Percentiles rank a stretch among this genome's conserved stretches.
These are phyloP conservation scores for Monosporascus sp. DNA, from an alignment of 2,329 filamentous ascomycete genomes.

Conservation along the genomic window DNA sequence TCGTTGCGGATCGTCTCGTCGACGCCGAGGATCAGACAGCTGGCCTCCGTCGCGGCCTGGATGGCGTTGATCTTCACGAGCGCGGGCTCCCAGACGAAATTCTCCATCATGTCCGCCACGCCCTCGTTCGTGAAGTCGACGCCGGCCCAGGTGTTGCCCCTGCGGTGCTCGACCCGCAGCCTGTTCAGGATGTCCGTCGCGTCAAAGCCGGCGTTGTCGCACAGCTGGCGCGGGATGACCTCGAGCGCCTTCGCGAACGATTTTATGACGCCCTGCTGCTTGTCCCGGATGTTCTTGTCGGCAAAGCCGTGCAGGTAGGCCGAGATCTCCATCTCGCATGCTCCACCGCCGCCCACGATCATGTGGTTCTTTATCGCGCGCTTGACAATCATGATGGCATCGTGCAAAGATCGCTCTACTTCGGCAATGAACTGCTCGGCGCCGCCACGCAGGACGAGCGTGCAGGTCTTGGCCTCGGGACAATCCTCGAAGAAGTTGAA, in stretches of 20 bases:
- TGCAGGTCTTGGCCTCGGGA: slow-evolving; percentile 94
- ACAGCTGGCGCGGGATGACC: slow-evolving; percentile 92
- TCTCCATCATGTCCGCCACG: slow-evolving; percentile 88
- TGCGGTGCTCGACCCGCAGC: slow-evolving; percentile 91
- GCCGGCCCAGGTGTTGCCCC: slow-evolving; percentile 88
- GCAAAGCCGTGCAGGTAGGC: slow-evolving; percentile 89
- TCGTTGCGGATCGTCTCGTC: slow-evolving; percentile 99
- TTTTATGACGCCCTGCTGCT: slow-evolving; percentile 97
- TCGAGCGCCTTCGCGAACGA: slow-evolving; percentile 96
- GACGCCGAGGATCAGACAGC: slow-evolving; percentile 90
- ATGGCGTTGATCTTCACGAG: slow-evolving; percentile 97
- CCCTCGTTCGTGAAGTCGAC: slow-evolving; percentile 94
- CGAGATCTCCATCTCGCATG: slow-evolving; percentile 93
- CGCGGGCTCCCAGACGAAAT: slow-evolving; percentile 95
- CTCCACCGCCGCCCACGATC: slow-evolving; percentile 93
- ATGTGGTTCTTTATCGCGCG: slow-evolving; percentile 90
- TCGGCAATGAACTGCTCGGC: slow-evolving; percentile 99
- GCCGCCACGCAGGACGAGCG: slow-evolving; percentile 86
- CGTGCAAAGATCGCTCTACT: slow-evolving; percentile 94
- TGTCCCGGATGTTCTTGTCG: slow-evolving; percentile 86
- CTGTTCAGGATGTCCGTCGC: slow-evolving; percentile 97
- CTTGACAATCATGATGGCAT: slow-evolving; percentile 99
- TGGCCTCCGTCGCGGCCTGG: slow-evolving; percentile 90
- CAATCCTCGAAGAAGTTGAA: slow-evolving; percentile 99
- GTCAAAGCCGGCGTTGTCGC: slow-evolving; percentile 98